Conservation (phyloP, 139 green algal genomes). For the Parachlorella kessleri region DNA sequence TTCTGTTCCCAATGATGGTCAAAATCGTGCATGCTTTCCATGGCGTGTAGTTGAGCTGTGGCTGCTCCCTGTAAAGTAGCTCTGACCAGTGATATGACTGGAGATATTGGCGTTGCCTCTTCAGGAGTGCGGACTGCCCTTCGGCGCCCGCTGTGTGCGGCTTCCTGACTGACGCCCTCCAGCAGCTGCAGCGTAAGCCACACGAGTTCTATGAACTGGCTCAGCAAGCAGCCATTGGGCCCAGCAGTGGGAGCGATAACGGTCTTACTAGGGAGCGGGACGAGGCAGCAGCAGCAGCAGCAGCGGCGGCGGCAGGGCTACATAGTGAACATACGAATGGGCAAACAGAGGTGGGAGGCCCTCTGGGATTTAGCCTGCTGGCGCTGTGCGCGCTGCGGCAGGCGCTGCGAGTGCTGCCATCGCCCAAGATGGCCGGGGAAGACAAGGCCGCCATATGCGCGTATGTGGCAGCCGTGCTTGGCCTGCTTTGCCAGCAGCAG, state of each 20-base stretch:
- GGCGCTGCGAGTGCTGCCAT: slow-evolving; percentile 37
- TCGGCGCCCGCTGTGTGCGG: not conserved
- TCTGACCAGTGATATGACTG: too few relatives aligned
- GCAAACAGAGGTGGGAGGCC: too few relatives aligned
- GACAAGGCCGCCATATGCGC: slow-evolving; percentile 21
- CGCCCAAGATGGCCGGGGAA: slow-evolving; percentile 31
- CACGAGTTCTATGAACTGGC: slow-evolving; percentile 36
- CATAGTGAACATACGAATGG: too few relatives aligned
- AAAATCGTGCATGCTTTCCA: too few relatives aligned
- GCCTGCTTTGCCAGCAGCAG: slow-evolving; percentile 18
- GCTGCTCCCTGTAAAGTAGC: too few relatives aligned
- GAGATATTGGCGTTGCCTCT: too few relatives aligned
- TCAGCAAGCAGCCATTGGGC: too few relatives aligned
- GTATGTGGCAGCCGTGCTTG: slow-evolving; percentile 29
- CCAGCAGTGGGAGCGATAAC: too few relatives aligned
- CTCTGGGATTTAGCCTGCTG: slow-evolving; percentile 53
- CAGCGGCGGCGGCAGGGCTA: not conserved
- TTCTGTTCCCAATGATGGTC: too few relatives aligned
- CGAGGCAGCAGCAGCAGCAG: not conserved
- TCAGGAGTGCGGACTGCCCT: not conserved
- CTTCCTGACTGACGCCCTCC: slow-evolving; percentile 49
- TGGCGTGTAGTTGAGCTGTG: too few relatives aligned
- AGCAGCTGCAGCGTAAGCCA: slow-evolving; percentile 32
- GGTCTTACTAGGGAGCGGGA: not conserved
- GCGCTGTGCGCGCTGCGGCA: slow-evolving; percentile 39